Base-by-base conservation (phyloP, 1,139 yeast species). In the Taphrina communis region DNA sequence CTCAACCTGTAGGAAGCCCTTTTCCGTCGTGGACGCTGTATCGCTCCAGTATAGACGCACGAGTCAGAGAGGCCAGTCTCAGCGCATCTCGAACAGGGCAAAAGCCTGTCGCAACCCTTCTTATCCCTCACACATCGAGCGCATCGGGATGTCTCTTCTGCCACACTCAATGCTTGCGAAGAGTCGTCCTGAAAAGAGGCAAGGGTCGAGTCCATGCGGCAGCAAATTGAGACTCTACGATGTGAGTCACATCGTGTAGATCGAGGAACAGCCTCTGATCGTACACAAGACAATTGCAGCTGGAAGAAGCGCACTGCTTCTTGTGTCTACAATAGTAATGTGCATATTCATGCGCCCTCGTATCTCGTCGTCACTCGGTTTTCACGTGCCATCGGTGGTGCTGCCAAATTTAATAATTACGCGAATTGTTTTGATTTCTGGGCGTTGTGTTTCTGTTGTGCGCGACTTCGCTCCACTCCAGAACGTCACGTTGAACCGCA, bases 41-140 rank as follows among this genome's bases (percentile, higher is more conserved):
- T 56, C 3, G 48, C 42, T 12, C 60, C 60, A 35, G 46, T 56
- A n/a, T 39, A 56, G 17, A 56, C 50, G 41, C 60, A 56, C 7
- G 36, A 21, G 36, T 56, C 36, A 7, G 35, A 17, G 1, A 2
- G 1, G 11, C 50, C 60, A 12, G 46, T 6, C 36, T 56, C 60
- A n/a, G 1, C 17, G 36, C 60, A 56, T 14, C 60, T 12, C 3
- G 60, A 56, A 36, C 60, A 56, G 5, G 60, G 60, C 9, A 9
- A 19, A 11, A 21, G 50, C 36, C 60, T 56, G 60, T 56, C 60
- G 35, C 60, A 56, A 1, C 60, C 60, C 17, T 41, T 56, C 60
- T 41, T 56, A 2, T 39, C 60, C 50, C 17, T 56, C 14, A 56
- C 60, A 4, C 60, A 56, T 8, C 60, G 46, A 12, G 60, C 46